These are phyloP conservation scores for Kwoniella bestiolae DNA, from an alignment of 768 basidiomycete species.

Conservation along the genomic window DNA sequence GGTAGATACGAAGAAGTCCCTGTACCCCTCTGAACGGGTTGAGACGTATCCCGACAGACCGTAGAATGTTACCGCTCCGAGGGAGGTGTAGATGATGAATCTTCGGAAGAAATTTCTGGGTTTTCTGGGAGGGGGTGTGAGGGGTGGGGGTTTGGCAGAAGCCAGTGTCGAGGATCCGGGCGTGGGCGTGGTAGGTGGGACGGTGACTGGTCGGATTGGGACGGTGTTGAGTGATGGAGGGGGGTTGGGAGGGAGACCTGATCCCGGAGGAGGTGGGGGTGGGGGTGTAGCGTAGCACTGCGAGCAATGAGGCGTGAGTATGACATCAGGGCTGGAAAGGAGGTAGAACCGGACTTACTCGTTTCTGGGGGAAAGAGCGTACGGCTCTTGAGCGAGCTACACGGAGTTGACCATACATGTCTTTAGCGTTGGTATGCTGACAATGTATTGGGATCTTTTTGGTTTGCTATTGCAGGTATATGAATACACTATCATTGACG, in stretches of 20 bases:
- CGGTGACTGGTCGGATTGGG: slow-evolving; percentile 37
- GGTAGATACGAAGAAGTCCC: slow-evolving; percentile 79
- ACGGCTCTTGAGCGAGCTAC: slow-evolving; percentile 26
- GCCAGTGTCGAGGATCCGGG: slow-evolving; percentile 38
- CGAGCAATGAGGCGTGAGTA: background rate
- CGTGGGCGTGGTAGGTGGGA: slow-evolving; percentile 40
- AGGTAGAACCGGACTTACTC: slow-evolving; percentile 29
- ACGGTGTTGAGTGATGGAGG: slow-evolving; percentile 30
- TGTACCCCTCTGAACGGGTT: slow-evolving; percentile 76
- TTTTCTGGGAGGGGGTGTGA: slow-evolving; percentile 33
- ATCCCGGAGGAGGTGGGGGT: slow-evolving; percentile 25
- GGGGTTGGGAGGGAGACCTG: slow-evolving; percentile 30
- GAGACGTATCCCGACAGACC: slow-evolving; percentile 77
- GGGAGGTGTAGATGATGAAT: slow-evolving; percentile 70
- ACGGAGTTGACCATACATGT: slow-evolving; percentile 36
- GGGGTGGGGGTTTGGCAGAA: slow-evolving; percentile 29
- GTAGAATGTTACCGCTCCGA: slow-evolving; percentile 77
- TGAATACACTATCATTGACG: background rate
- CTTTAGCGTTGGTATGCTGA: background rate
- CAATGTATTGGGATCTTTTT: background rate
- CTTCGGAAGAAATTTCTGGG: slow-evolving; percentile 61
- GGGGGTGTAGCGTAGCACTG: slow-evolving; percentile 41
- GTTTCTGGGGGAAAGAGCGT: slow-evolving; percentile 29
- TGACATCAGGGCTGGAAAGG: background rate
- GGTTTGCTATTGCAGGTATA: background rate